Conservation (phyloP, 2,329 filamentous ascomycete genomes). For the Stachybotrys elegans region DNA sequence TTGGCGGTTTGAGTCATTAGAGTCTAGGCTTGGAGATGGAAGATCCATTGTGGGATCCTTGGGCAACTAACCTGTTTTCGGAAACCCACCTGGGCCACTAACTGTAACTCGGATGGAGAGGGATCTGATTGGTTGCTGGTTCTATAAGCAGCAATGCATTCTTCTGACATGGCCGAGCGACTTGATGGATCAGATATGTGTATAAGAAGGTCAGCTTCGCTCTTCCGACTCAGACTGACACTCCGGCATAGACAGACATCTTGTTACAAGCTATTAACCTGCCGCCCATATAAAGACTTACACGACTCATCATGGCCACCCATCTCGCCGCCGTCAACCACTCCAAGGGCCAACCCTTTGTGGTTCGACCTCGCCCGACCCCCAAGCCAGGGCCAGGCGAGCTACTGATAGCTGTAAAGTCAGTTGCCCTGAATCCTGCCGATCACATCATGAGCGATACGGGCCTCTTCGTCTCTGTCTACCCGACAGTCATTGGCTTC, state of each 20-base stretch:
- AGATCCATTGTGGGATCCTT: neutral
- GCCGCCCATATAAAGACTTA: neutral
- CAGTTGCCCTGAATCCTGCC: constrained; percentile 43
- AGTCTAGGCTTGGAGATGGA: too few relatives aligned
- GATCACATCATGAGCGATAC: constrained; percentile 35
- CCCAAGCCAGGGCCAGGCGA: constrained; percentile 40
- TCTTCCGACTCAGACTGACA: too few relatives aligned
- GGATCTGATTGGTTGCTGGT: constrained; percentile 19
- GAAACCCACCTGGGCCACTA: constrained; percentile 14
- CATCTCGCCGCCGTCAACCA: constrained; percentile 34
- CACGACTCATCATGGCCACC: constrained; percentile 22
- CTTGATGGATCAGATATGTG: too few relatives aligned
- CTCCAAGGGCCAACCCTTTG: constrained; percentile 29
- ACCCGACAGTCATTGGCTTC: constrained; percentile 36
- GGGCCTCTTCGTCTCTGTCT: constrained; percentile 33
- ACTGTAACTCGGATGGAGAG: constrained; percentile 15
- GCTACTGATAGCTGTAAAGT: constrained; percentile 41
- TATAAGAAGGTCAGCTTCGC: too few relatives aligned
- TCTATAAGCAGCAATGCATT: neutral
- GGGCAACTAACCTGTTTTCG: constrained; percentile 13
- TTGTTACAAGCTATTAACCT: too few relatives aligned
- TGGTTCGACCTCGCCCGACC: constrained; percentile 31
- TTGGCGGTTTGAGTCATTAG: too few relatives aligned
- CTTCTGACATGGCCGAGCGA: neutral
- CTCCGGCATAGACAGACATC: too few relatives aligned